These are phyloP conservation scores for Platanthera zijinensis DNA, from an alignment of 106 monocot genomes.

Conservation along the genomic window DNA sequence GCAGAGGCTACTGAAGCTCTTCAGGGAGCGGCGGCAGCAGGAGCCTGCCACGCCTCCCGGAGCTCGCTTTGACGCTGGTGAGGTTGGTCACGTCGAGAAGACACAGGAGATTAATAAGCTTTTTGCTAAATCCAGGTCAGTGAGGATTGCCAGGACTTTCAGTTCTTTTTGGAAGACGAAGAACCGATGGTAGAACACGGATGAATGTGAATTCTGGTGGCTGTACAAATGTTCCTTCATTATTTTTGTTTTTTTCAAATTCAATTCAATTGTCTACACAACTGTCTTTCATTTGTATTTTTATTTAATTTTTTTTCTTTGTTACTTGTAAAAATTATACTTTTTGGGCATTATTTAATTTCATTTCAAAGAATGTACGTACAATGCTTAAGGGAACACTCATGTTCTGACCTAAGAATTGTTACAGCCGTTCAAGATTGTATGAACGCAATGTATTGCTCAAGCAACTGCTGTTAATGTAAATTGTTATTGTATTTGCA, in stretches of 20 bases:
- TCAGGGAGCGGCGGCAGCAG: slow-evolving; percentile 66
- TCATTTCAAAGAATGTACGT: too few relatives aligned
- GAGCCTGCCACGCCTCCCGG: slow-evolving; percentile 16
- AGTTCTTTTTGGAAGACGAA: slow-evolving; percentile 47
- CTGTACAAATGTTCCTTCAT: neutral
- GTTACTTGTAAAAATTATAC: too few relatives aligned
- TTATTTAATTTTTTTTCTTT: too few relatives aligned
- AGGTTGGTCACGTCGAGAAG: neutral
- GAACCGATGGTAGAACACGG: slow-evolving; percentile 5
- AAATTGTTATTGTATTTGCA: too few relatives aligned
- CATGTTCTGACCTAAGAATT: too few relatives aligned
- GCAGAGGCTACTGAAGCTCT: slow-evolving; percentile 57
- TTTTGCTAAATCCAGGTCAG: slow-evolving; percentile 29
- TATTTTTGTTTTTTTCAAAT: neutral
- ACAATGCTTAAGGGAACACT: too few relatives aligned
- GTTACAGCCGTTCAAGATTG: too few relatives aligned
- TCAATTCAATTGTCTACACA: too few relatives aligned
- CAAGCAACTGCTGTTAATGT: too few relatives aligned
- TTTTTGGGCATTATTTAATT: too few relatives aligned
- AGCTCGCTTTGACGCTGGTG: neutral
- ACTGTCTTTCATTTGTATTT: too few relatives aligned
- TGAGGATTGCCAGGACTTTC: slow-evolving; percentile 33
- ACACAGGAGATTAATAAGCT: slow-evolving; percentile 11
- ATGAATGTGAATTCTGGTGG: neutral
- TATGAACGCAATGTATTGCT: too few relatives aligned